phyloP scores from a whole-genome alignment of 129 eudicot species.

The Heracleum sosnowskyi region DNA sequence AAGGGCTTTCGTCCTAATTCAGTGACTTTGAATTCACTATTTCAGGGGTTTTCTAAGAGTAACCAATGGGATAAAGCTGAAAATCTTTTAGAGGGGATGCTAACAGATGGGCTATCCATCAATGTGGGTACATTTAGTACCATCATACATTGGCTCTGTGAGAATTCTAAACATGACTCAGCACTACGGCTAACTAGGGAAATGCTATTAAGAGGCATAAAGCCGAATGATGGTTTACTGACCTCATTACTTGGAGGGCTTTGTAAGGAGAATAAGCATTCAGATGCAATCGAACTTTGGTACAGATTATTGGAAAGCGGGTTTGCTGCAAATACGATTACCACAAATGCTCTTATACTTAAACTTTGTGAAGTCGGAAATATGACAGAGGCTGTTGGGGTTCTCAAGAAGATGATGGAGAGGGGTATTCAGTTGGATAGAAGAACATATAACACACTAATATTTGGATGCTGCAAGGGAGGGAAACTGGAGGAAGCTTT shows the following conservation, averaged over 20 bases:
- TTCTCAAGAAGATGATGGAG: slow-evolving; percentile 46
- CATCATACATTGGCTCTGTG: slow-evolving; percentile 44
- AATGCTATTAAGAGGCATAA: slow-evolving; percentile 57
- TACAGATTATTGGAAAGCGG: slow-evolving; percentile 39
- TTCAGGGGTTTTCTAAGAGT: slow-evolving; percentile 52
- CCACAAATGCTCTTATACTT: slow-evolving; percentile 64
- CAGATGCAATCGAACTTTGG: slow-evolving; percentile 61
- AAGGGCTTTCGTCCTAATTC: slow-evolving; percentile 55
- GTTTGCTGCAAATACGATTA: slow-evolving; percentile 41
- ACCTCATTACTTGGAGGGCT: slow-evolving; percentile 48
- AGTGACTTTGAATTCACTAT: slow-evolving; percentile 48
- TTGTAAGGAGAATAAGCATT: slow-evolving; percentile 55
- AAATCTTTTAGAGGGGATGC: slow-evolving; percentile 44
- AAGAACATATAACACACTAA: slow-evolving; percentile 56
- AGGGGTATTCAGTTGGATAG: slow-evolving; percentile 45
- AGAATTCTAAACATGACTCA: slow-evolving; percentile 32
- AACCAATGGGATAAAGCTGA: slow-evolving; percentile 42
- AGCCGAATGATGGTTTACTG: slow-evolving; percentile 54
- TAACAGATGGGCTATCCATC: slow-evolving; percentile 33
- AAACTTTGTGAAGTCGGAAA: slow-evolving; percentile 58
- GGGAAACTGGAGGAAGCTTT: slow-evolving; percentile 50
- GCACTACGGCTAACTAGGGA: slow-evolving; percentile 32
- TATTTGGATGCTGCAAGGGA: slow-evolving; percentile 57
- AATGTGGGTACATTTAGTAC: slow-evolving; percentile 43
- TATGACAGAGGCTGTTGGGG: slow-evolving; percentile 33